Conservation (phyloP, 2,329 filamentous ascomycete species). For the Penicillium sp. region DNA sequence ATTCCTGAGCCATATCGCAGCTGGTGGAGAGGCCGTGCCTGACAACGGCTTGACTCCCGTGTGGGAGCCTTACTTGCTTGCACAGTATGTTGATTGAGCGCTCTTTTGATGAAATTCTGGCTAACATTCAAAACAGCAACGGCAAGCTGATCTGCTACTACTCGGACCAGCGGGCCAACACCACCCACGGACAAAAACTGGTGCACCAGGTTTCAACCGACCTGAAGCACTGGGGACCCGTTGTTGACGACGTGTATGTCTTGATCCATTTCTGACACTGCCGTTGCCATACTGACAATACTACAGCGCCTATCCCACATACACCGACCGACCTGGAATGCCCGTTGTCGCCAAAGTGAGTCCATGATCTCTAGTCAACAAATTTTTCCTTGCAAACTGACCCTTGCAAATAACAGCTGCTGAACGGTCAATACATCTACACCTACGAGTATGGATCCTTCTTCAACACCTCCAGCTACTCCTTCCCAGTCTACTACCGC, state of each 20-base stretch:
- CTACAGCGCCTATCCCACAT: slow-evolving; percentile 52
- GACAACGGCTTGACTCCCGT: slow-evolving; percentile 68
- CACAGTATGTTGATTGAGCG: slow-evolving; percentile 39
- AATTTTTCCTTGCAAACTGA: not conserved
- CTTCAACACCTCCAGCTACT: slow-evolving; percentile 33
- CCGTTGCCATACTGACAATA: not conserved
- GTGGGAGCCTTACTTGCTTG: slow-evolving; percentile 70
- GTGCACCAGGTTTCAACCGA: slow-evolving; percentile 64
- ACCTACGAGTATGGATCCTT: slow-evolving; percentile 62
- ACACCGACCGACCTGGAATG: slow-evolving; percentile 69
- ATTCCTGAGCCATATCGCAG: slow-evolving; percentile 67
- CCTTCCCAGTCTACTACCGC: slow-evolving; percentile 57
- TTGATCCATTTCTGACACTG: too few relatives aligned
- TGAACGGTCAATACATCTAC: slow-evolving; percentile 64
- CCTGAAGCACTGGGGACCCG: slow-evolving; percentile 60
- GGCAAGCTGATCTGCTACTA: slow-evolving; percentile 67
- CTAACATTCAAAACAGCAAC: slow-evolving; percentile 37
- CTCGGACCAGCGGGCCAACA: slow-evolving; percentile 68
- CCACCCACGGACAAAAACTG: slow-evolving; percentile 66
- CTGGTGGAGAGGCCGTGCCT: slow-evolving; percentile 62
- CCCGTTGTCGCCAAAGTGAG: slow-evolving; percentile 55
- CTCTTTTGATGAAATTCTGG: not conserved
- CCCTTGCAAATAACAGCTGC: slow-evolving; percentile 43
- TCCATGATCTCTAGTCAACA: not conserved
- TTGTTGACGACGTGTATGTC: slow-evolving; percentile 59